These are phyloP conservation scores for Penicillium sumatraense DNA, from an alignment of 2,329 filamentous ascomycete genomes.

Conservation along the genomic window DNA sequence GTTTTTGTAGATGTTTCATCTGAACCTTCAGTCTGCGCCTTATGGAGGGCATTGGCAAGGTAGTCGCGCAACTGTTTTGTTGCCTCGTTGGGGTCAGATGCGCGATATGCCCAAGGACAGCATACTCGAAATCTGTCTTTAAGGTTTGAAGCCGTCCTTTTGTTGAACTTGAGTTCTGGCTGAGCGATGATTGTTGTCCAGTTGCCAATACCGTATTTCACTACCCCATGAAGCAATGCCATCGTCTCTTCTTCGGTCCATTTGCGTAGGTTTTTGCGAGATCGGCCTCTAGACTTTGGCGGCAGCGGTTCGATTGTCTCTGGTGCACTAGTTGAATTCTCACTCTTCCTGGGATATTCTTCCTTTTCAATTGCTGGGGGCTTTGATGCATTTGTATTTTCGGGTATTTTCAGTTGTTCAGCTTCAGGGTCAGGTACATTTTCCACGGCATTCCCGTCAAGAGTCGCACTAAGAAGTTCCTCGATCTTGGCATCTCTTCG, in stretches of 20 bases:
- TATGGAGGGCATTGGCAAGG: conserved; percentile 38
- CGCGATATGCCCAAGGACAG: conserved; percentile 54
- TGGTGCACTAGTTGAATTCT: conserved; percentile 6
- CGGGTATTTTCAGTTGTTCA: conserved; percentile 10
- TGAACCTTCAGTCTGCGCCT: conserved; percentile 33
- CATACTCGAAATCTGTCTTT: conserved; percentile 66
- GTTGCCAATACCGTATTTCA: conserved; percentile 65
- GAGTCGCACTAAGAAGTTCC: conserved; percentile 38
- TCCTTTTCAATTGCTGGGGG: conserved; percentile 13
- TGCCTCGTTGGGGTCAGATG: conserved; percentile 43
- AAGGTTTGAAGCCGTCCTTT: conserved; percentile 64
- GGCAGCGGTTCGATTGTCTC: conserved; percentile 31
- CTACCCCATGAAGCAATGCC: conserved; percentile 62
- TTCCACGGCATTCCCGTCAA: conserved; percentile 26
- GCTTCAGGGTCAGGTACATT: conserved; percentile 20
- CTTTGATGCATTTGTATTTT: neutral
- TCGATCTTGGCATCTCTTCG: conserved; percentile 40
- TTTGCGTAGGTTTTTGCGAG: conserved; percentile 54
- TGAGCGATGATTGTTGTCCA: conserved; percentile 67
- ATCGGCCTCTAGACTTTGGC: conserved; percentile 42
- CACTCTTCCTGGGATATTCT: neutral
- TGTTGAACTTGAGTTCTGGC: conserved; percentile 60
- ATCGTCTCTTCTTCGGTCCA: conserved; percentile 68
- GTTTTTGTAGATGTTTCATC: conserved; percentile 29
- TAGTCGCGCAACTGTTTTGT: conserved; percentile 42